Conservation (phyloP, 1,284 basidiomycete genomes). For the Leccinum griseonigrum region DNA sequence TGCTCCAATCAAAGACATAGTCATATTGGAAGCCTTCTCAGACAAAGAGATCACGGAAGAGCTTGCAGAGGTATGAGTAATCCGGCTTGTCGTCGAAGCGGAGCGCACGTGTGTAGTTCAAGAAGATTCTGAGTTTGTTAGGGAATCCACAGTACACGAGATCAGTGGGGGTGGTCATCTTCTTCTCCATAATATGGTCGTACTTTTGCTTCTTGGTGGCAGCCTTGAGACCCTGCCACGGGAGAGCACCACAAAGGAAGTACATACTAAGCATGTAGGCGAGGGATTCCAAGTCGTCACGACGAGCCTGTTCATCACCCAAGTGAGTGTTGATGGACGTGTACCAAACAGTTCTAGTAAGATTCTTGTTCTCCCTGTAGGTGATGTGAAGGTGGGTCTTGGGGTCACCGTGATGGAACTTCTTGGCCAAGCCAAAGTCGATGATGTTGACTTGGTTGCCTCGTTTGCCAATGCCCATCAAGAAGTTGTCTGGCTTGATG, state of each 20-base stretch:
- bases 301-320: conserved; percentile 94
- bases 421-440: conserved; percentile 99
- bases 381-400: conserved; percentile 99
- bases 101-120: conserved; percentile 52
- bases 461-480: conserved; percentile 99
- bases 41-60: conserved; percentile 97
- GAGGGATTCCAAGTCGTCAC: conserved; percentile 94
- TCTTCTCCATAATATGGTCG: conserved; percentile 99
- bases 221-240: conserved; percentile 98
- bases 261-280: conserved; percentile 99
- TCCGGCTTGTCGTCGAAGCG: conserved; percentile 99
- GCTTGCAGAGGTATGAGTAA: conserved; percentile 96
- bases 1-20: conserved; percentile 98
- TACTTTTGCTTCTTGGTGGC: conserved; percentile 99
- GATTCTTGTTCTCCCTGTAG: conserved; percentile 99
- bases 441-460: conserved; percentile 99
- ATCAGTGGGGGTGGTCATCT: conserved; percentile 98
- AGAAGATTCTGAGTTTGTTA: conserved; percentile 95
- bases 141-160: conserved; percentile 95
- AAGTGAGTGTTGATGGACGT: conserved; percentile 99
- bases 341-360: conserved; percentile 98
- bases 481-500: conserved; percentile 99
- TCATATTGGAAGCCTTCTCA: conserved; percentile 98
- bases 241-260: conserved; percentile 93
- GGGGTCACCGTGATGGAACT: conserved; percentile 98